These are phyloP conservation scores for Huntiella omanensis DNA, from an alignment of 2,329 filamentous ascomycete genomes.

Conservation along the genomic window DNA sequence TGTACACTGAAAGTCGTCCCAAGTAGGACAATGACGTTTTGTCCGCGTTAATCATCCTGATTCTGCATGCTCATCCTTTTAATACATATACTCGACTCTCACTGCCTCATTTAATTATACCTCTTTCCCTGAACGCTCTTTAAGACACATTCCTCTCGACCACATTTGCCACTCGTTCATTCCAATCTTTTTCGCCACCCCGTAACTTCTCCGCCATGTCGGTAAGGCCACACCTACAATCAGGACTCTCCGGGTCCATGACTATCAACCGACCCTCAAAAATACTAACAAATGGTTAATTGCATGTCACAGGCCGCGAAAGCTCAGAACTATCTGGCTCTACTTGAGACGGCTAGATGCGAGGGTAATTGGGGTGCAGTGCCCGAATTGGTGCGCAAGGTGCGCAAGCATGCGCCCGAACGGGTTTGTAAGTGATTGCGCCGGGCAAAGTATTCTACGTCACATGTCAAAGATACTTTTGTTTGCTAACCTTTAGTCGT, in stretches of 20 bases:
- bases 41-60: constrained; percentile 2
- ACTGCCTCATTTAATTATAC: not conserved
- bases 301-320: constrained; percentile 29
- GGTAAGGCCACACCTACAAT: constrained; percentile 5
- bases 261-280: not conserved
- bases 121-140: not conserved
- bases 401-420: constrained; percentile 80
- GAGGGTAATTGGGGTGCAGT: constrained; percentile 74
- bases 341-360: constrained; percentile 72
- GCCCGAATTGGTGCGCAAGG: constrained; percentile 76
- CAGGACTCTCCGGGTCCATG: not conserved
- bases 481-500: constrained; percentile 10
- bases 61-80: not conserved
- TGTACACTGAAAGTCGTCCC: not conserved
- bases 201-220: constrained; percentile 6
- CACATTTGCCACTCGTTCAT: not conserved
- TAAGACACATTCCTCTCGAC: not conserved
- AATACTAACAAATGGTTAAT: not conserved
- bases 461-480: not conserved
- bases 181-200: not conserved
- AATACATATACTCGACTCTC: not conserved
- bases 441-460: constrained; percentile 3
- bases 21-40: constrained; percentile 9
- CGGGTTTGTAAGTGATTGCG: constrained; percentile 49
- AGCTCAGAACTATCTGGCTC: constrained; percentile 60